Evolutionary conservation across 106 monocot genomes (phyloP).

Genomic region (Ottelia alismoides): DNA sequence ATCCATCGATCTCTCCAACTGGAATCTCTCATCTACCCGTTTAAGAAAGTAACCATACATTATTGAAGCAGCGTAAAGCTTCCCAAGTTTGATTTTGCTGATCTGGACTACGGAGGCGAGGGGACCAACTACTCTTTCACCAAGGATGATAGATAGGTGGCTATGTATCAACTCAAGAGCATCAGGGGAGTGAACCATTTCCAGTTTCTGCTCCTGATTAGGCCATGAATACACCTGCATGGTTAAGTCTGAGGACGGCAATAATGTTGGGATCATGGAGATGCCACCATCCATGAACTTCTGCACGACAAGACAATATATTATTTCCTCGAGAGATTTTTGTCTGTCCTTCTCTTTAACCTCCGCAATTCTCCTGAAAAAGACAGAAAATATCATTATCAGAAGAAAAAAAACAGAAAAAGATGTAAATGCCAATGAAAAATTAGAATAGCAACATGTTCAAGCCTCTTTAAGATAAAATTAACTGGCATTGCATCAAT

Average conservation of each 20-base stretch:
- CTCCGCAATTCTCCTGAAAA: conserved; percentile 75
- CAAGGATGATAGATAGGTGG: conserved; percentile 56
- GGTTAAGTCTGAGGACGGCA: conserved; percentile 19
- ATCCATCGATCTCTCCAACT: conserved; percentile 70
- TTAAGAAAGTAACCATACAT: conserved; percentile 94
- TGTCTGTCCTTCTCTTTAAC: conserved; percentile 73
- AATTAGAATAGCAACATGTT: too few relatives aligned
- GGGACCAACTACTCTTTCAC: conserved; percentile 48
- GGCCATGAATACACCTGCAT: conserved; percentile 41
- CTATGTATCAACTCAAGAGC: conserved; percentile 79
- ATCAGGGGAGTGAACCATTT: conserved; percentile 62
- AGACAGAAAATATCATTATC: too few relatives aligned
- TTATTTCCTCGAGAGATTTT: conserved; percentile 59
- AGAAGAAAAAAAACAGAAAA: too few relatives aligned
- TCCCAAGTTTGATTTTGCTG: too few relatives aligned
- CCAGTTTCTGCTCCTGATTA: too few relatives aligned
- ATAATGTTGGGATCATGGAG: conserved; percentile 47
- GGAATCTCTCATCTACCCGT: conserved; percentile 69
- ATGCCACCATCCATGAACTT: conserved; percentile 66
- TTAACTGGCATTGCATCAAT: too few relatives aligned
- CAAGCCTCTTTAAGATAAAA: too few relatives aligned
- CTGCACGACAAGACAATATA: conserved; percentile 64
- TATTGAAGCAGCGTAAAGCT: too few relatives aligned
- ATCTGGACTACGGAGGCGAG: conserved; percentile 79
- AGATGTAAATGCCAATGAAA: too few relatives aligned